Evolutionary conservation across 2,329 filamentous ascomycete species (phyloP), one percentile per base, ranked within the genome.

Genomic region (Aspergillus versicolor): DNA sequence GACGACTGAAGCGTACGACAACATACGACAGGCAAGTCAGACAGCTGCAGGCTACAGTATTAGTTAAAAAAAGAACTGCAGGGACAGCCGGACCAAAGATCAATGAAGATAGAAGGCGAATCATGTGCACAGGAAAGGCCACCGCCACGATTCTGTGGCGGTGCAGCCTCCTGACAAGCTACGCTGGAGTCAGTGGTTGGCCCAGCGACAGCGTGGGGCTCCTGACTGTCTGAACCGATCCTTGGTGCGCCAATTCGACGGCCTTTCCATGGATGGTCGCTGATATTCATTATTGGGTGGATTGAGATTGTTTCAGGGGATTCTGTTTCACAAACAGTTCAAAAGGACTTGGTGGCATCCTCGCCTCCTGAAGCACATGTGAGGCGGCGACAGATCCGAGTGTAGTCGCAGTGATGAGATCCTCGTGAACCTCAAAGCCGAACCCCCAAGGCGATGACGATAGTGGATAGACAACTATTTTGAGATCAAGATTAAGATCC

Each of bases 31-130:
- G n/a, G 8, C 15, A n/a, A 46, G 47, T 41, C 15, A 41, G 34
- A 41, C 38, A 40, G 13, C 40, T n/a, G 19, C 24, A 53, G 51
- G 51, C 51, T 53, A 43, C 51, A 47, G 37, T 43, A 53, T 53
- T 11, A 53, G 51, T 24, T 53, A 53, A 30, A 53, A 53, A 53
- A 53, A 53, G 51, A 53, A 53, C 51, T 47, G 42, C 42, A 53
- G 51, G 51, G 43, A 53, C 51, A 27, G 12, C 17, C 37, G 13
- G 27, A 15, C 17, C 21, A 40, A n/a, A 40, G 34, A 17, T 17
- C 5, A 34, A 41, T 12, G 21, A 53, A 42, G 37, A 8, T 21
- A 42, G 7, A 24, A 42, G 41, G 51, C 42, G 43, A 46, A 46
- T 47, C 51, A 53, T 27, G 12, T 24, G 32, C 7, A 37, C 9